Conservation (phyloP, 805 yeast species). For the Brettanomyces sp. region DNA sequence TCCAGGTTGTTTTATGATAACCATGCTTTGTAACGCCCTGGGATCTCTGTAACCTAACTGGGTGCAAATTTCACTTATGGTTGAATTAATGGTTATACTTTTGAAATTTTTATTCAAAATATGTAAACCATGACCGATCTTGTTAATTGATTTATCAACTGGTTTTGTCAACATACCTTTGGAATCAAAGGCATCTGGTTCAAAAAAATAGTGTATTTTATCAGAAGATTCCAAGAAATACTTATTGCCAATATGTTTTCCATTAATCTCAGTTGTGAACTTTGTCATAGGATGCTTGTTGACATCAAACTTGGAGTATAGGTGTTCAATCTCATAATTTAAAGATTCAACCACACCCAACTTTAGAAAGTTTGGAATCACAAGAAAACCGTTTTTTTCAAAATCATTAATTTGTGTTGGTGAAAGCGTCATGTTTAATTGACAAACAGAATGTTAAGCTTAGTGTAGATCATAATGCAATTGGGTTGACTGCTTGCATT, state of each 20-base stretch:
- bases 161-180: slow-evolving; percentile 44
- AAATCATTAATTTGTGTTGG: slow-evolving; percentile 41
- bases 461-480: too few species aligned
- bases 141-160: slow-evolving; percentile 53
- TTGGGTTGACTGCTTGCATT: too few species aligned
- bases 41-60: slow-evolving; percentile 53
- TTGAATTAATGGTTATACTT: slow-evolving; percentile 39
- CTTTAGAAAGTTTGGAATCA: slow-evolving; percentile 46
- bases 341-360: slow-evolving; percentile 31
- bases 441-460: too few species aligned
- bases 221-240: slow-evolving; percentile 65
- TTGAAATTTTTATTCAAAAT: slow-evolving; percentile 41
- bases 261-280: slow-evolving; percentile 48
- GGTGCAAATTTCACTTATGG: slow-evolving; percentile 41
- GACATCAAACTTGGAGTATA: slow-evolving; percentile 43
- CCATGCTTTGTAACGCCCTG: slow-evolving; percentile 68
- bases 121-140: slow-evolving; percentile 75
- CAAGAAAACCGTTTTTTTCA: slow-evolving; percentile 50
- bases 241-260: slow-evolving; percentile 59
- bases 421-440: slow-evolving; percentile 26
- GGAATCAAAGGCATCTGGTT: slow-evolving; percentile 43
- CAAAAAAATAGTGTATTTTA: slow-evolving; percentile 61
- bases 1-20: slow-evolving; percentile 69
- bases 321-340: slow-evolving; percentile 31
- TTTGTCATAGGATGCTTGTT: slow-evolving; percentile 57